Evolutionary conservation across 495 filamentous ascomycete species (phyloP).

Genomic region (Xylaria telfairii): DNA sequence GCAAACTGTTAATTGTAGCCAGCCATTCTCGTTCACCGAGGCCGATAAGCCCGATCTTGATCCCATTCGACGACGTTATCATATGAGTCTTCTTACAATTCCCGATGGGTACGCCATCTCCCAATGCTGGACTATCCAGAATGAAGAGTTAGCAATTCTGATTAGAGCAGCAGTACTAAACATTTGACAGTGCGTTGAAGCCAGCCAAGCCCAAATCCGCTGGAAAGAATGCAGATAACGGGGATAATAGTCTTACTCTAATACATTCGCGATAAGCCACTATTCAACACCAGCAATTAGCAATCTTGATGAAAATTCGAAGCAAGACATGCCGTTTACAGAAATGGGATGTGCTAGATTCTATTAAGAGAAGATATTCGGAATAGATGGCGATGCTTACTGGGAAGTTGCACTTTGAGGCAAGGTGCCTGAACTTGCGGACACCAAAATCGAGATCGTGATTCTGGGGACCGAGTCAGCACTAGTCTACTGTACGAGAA

Average conservation of each 20-base stretch:
- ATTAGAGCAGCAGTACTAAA: too few species aligned
- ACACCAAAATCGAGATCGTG: conserved; percentile 97
- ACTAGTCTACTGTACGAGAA: conserved; percentile 29
- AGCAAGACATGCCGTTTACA: background rate
- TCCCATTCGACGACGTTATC: conserved; percentile 76
- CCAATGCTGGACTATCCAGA: conserved; percentile 74
- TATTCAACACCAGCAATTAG: conserved; percentile 4
- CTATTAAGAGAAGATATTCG: background rate
- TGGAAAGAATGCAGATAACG: background rate
- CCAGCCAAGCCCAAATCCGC: background rate
- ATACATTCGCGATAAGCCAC: conserved; percentile 81
- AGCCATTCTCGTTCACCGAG: conserved; percentile 81
- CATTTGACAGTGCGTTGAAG: background rate
- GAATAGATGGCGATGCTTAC: conserved; percentile 81
- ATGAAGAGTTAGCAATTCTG: background rate
- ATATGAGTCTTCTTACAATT: conserved; percentile 73
- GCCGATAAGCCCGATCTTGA: conserved; percentile 86
- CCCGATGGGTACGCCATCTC: conserved; percentile 69
- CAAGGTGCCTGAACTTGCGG: conserved; percentile 73
- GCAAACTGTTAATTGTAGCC: conserved; percentile 84
- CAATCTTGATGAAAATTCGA: background rate
- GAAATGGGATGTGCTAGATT: background rate
- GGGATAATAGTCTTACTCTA: conserved; percentile 26
- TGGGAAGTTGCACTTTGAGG: conserved; percentile 78
- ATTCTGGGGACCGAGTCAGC: conserved; percentile 55